phyloP scores from a whole-genome alignment of 305 asterid genomes.

The Coffea humblotiana region DNA sequence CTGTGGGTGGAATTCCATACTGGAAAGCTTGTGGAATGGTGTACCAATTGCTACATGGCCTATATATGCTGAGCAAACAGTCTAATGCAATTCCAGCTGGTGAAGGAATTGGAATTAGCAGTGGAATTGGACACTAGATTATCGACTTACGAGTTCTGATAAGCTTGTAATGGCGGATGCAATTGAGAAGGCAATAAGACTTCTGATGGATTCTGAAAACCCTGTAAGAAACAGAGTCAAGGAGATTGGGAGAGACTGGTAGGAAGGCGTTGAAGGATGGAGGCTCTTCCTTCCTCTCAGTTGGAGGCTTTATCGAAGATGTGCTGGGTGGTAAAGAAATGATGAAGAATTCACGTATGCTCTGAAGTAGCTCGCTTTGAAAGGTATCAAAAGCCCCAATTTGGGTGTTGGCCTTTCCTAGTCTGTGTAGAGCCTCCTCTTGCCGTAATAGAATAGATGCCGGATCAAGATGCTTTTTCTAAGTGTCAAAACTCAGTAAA shows the following conservation, averaged over 20 bases:
- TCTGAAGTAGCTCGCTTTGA: neutral
- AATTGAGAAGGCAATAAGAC: neutral
- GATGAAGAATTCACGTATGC: neutral
- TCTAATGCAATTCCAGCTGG: neutral
- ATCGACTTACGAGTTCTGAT: neutral
- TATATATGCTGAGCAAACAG: conserved; percentile 12
- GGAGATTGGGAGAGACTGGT: conserved; percentile 3
- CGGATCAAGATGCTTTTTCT: no score
- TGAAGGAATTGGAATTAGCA: conserved; percentile 10
- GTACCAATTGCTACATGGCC: conserved; percentile 16
- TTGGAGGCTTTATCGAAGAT: conserved; percentile 2
- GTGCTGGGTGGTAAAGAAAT: neutral
- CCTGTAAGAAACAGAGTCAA: neutral
- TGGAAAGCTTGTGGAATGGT: conserved; percentile 7
- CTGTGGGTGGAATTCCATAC: conserved; percentile 9
- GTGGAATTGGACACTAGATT: conserved; percentile 8
- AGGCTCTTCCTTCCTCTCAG: conserved; percentile 4
- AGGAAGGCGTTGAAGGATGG: conserved; percentile 3
- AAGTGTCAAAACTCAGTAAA: no score
- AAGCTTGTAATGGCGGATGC: conserved; percentile 4
- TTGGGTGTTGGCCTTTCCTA: no score
- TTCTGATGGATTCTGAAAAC: conserved; percentile 4
- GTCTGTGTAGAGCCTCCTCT: no score
- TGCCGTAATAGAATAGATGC: no score
- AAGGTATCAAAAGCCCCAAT: no score